These are phyloP conservation scores for Micractinium sp. DNA, from an alignment of 139 green algal species.

Conservation along the genomic window DNA sequence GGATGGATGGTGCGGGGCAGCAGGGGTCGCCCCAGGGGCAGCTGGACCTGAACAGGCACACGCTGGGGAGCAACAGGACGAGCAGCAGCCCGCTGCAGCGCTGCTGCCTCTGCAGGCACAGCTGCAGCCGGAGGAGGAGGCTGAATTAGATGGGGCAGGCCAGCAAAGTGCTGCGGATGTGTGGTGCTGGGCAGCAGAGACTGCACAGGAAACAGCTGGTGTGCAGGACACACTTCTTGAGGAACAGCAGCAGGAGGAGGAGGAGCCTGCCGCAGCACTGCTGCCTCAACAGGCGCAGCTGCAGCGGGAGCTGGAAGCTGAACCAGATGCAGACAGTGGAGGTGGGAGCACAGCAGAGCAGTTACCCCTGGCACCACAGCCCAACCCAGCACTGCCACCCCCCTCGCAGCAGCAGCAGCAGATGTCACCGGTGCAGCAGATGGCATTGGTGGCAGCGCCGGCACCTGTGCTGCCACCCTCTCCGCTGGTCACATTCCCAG, in stretches of 20 bases:
- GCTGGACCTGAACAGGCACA: background rate
- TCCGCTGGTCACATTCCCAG: slow-evolving; percentile 6
- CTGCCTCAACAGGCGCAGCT: background rate
- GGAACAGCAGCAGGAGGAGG: background rate
- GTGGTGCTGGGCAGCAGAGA: background rate
- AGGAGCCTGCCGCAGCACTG: background rate
- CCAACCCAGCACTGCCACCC: background rate
- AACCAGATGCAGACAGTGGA: background rate
- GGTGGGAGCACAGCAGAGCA: too few species aligned
- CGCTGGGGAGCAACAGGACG: background rate
- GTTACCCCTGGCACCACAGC: too few species aligned
- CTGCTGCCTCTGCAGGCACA: background rate
- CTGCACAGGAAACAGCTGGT: background rate
- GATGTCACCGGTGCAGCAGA: background rate
- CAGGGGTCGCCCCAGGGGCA: background rate
- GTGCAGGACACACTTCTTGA: background rate
- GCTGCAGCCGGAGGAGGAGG: background rate
- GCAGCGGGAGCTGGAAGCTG: background rate
- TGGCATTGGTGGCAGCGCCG: background rate
- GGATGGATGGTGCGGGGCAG: too few species aligned
- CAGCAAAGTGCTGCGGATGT: too few species aligned
- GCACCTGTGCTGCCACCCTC: too few species aligned
- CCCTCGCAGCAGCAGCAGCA: too few species aligned
- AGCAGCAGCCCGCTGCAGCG: background rate
- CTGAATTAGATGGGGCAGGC: background rate